Evolutionary conservation across 106 monocot genomes (phyloP).

Genomic region (Acanthochlamys bracteata): DNA sequence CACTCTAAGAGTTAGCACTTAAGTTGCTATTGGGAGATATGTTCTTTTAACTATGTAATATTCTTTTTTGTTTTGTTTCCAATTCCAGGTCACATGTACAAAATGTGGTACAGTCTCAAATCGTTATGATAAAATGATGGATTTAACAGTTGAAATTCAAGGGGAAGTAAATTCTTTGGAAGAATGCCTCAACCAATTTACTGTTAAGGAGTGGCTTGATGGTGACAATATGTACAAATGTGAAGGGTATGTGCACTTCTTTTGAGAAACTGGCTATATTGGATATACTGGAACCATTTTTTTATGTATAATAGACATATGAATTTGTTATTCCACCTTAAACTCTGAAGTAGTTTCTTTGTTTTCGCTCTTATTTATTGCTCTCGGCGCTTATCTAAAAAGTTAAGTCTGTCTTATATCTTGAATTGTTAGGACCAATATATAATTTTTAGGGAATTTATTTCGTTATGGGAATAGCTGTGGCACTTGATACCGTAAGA

Average conservation of each 20-base stretch:
- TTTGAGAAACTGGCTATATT: neutral
- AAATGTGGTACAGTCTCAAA: slow-evolving; percentile 74
- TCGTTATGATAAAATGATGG: slow-evolving; percentile 96
- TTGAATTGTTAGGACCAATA: no score
- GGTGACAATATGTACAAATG: slow-evolving; percentile 96
- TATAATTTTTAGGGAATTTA: no score
- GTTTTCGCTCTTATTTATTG: no score
- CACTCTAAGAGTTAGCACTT: no score
- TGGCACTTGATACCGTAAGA: no score
- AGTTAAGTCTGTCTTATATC: no score
- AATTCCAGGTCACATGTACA: slow-evolving; percentile 68
- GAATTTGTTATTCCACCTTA: no score
- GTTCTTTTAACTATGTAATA: neutral
- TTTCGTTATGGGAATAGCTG: no score
- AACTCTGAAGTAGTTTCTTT: no score
- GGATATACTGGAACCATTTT: no score
- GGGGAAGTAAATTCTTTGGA: slow-evolving; percentile 81
- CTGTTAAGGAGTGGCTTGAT: slow-evolving; percentile 75
- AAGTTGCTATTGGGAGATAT: neutral
- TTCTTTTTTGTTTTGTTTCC: neutral
- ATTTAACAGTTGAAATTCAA: slow-evolving; percentile 94
- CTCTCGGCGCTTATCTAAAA: no score
- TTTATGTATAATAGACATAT: no score
- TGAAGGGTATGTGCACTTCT: slow-evolving; percentile 59
- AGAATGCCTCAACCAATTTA: slow-evolving; percentile 84